Conservation (phyloP, 441 rosid species). For the Breynia disticha region DNA sequence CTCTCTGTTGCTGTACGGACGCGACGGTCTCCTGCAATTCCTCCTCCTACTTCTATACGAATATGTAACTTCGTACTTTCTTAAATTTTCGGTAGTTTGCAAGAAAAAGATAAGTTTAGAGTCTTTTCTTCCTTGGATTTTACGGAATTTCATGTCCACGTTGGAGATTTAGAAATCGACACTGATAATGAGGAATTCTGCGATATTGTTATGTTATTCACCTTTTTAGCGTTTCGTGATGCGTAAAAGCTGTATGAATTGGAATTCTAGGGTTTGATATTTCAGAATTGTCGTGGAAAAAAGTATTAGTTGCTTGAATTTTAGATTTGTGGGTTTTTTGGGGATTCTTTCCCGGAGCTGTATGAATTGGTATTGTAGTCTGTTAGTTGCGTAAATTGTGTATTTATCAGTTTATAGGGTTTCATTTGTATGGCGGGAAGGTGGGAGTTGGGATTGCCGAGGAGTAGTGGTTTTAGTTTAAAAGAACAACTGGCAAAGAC, state of each 20-base stretch:
- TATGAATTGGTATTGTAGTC: too few species aligned
- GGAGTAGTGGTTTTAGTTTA: conserved; percentile 32
- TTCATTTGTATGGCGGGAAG: conserved; percentile 40
- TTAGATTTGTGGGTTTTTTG: not conserved
- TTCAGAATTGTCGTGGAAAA: not conserved
- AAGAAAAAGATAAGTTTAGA: conserved; percentile 15
- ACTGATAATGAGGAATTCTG: not conserved
- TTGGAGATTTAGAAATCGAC: not conserved
- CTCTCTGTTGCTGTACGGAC: conserved; percentile 40
- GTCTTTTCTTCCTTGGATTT: conserved; percentile 3
- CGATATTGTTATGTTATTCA: not conserved
- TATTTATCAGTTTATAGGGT: not conserved
- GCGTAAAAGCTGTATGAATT: not conserved
- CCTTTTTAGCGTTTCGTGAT: not conserved
- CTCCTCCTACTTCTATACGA: conserved; percentile 41
- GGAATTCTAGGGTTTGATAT: not conserved
- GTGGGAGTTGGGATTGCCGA: conserved; percentile 46
- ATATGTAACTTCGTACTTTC: conserved; percentile 29
- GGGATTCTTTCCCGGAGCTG: not conserved
- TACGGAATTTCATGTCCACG: not conserved
- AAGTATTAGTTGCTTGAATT: not conserved
- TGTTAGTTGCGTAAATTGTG: not conserved
- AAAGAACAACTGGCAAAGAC: conserved; percentile 61
- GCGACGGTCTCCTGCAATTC: conserved; percentile 33
- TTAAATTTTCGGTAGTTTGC: conserved; percentile 8